A percentile compares a stretch with the other conserved stretches of the same genome.
These are phyloP conservation scores for Bullera alba DNA, from an alignment of 768 basidiomycete species.

Conservation along the genomic window DNA sequence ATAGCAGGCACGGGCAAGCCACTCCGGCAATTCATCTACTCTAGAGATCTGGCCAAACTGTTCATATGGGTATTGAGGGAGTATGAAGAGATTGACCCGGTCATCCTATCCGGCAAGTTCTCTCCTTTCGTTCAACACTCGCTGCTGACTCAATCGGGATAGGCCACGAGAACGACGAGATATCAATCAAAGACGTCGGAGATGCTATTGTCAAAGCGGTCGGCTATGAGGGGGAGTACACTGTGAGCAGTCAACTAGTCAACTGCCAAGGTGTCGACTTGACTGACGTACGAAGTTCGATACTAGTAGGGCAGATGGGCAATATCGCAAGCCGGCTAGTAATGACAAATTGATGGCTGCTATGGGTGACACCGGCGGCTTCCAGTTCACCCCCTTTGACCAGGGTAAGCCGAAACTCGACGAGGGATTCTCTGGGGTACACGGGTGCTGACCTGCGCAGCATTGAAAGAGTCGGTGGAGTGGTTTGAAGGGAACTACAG, in stretches of 20 bases:
- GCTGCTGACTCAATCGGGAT: neutral
- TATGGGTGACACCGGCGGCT: conserved; percentile 56
- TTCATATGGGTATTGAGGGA: conserved; percentile 71
- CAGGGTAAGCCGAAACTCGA: conserved; percentile 52
- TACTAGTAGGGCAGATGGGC: conserved; percentile 75
- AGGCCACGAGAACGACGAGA: conserved; percentile 91
- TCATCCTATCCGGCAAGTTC: conserved; percentile 74
- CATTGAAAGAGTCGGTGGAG: conserved; percentile 66
- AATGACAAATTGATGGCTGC: conserved; percentile 76
- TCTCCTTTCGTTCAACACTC: neutral
- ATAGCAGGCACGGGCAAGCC: conserved; percentile 88
- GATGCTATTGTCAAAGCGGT: conserved; percentile 83
- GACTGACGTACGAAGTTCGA: conserved; percentile 59
- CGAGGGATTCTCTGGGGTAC: too few species aligned
- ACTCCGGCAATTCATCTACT: conserved; percentile 95
- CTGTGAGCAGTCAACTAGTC: conserved; percentile 51
- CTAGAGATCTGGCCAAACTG: conserved; percentile 86
- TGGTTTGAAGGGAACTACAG: conserved; percentile 80
- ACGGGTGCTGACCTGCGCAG: conserved; percentile 48
- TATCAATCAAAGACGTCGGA: conserved; percentile 82
- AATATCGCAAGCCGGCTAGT: conserved; percentile 92
- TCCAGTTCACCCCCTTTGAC: conserved; percentile 88
- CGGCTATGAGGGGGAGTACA: conserved; percentile 68
- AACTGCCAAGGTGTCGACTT: neutral
- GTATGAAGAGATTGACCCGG: conserved; percentile 84